Evolutionary conservation across 305 asterid genomes (phyloP).

Genomic region (Nicotiana rustica): DNA sequence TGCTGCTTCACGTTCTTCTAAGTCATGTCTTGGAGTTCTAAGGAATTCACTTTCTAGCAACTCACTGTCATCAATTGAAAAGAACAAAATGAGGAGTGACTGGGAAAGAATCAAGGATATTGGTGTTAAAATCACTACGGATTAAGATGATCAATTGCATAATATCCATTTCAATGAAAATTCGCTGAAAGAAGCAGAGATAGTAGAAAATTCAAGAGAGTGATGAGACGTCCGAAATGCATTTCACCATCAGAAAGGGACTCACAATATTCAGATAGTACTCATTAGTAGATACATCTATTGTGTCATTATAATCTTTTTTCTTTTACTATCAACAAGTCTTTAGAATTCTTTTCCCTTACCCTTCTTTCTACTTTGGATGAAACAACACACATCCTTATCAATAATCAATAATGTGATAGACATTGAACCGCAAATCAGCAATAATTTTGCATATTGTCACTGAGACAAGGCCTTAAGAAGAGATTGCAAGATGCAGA

Average conservation of each 20-base stretch:
- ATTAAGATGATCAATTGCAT: constrained; percentile 17
- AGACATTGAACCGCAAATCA: not conserved
- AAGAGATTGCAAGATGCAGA: constrained; percentile 21
- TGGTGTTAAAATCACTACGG: not conserved
- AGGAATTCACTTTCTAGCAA: constrained; percentile 89
- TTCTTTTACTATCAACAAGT: not conserved
- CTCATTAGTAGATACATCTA: constrained; percentile 23
- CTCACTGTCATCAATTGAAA: constrained; percentile 57
- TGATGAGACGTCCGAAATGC: not conserved
- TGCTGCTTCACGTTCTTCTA: constrained; percentile 90
- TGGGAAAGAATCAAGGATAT: constrained; percentile 5
- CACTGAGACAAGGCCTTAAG: constrained; percentile 6
- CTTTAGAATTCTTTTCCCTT: not conserved
- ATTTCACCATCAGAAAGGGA: constrained; percentile 7
- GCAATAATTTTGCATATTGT: constrained; percentile 9
- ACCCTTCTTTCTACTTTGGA: not conserved
- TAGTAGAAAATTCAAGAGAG: not conserved
- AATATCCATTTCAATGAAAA: constrained; percentile 15
- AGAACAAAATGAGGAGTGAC: constrained; percentile 35
- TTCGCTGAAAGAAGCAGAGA: not conserved
- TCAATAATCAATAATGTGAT: not conserved
- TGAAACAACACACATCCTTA: not conserved
- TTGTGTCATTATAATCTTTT: not conserved
- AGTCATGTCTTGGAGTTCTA: constrained; percentile 74
- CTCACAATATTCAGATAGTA: constrained; percentile 5